Percentiles rank a stretch among this genome's conserved stretches.
Conservation (phyloP, 2,329 filamentous ascomycete genomes). For the Ceratocystis variospora region DNA sequence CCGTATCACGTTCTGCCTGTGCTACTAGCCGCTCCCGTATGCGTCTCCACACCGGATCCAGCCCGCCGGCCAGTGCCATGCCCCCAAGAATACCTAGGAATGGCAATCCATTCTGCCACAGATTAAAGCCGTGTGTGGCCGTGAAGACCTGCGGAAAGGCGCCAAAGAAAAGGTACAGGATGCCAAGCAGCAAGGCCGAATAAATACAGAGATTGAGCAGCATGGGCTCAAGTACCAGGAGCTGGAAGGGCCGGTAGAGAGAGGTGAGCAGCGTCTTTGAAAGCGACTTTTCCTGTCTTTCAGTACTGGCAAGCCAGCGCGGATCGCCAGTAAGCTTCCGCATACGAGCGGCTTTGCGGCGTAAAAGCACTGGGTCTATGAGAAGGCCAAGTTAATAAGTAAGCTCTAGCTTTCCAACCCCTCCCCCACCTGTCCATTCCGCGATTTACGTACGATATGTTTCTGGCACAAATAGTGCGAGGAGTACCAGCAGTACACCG, state of each 20-base stretch:
- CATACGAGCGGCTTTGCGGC: constrained; percentile 54
- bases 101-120: constrained; percentile 66
- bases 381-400: constrained; percentile 1
- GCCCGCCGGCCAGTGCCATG: constrained; percentile 49
- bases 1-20: constrained; percentile 35
- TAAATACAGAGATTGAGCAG: constrained; percentile 68
- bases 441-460: constrained; percentile 49
- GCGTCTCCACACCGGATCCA: constrained; percentile 52
- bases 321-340: constrained; percentile 66
- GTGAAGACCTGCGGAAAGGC: constrained; percentile 72
- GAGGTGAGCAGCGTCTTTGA: constrained; percentile 43
- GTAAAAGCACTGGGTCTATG: constrained; percentile 53
- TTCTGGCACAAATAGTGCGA: constrained; percentile 66
- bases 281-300: constrained; percentile 58
- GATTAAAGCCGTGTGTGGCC: constrained; percentile 58
- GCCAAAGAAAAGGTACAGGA: constrained; percentile 83
- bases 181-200: constrained; percentile 71
- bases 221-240: constrained; percentile 75
- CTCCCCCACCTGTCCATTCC: constrained; percentile 22
- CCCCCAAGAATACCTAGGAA: constrained; percentile 61
- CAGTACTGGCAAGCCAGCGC: constrained; percentile 62
- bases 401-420: neutral
- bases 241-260: constrained; percentile 58
- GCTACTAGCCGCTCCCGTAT: constrained; percentile 45
- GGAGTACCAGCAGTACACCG: constrained; percentile 45